Evolutionary conservation across 116 monocot species (phyloP).

Genomic region (Dioscorea cayenensis): DNA sequence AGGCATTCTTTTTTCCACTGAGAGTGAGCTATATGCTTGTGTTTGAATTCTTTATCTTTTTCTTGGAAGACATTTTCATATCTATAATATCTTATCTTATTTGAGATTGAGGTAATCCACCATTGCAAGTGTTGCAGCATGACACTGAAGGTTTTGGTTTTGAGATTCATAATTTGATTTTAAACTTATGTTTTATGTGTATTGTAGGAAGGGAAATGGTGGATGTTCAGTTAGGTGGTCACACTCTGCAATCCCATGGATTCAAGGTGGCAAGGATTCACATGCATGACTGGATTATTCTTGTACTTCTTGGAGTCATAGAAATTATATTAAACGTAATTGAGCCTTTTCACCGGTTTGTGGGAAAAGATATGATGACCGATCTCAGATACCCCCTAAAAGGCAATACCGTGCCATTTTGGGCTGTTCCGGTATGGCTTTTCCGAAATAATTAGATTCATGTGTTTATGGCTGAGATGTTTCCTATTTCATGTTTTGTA

Average conservation of each 20-base stretch:
- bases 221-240: conserved; percentile 44
- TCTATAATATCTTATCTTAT: neutral
- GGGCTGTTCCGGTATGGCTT: conserved; percentile 61
- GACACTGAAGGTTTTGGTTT: neutral
- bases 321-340: conserved; percentile 44
- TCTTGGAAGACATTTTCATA: neutral
- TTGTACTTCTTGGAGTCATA: conserved; percentile 37
- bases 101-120: neutral
- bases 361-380: conserved; percentile 57
- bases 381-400: conserved; percentile 71
- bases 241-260: conserved; percentile 66
- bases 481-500: too few relatives aligned
- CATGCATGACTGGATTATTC: conserved; percentile 77
- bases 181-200: neutral
- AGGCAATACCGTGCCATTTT: conserved; percentile 59
- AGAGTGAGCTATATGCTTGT: too few relatives aligned
- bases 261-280: conserved; percentile 46
- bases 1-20: too few relatives aligned
- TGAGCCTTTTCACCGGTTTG: conserved; percentile 75
- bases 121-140: neutral
- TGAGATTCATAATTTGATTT: neutral
- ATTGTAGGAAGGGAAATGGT: conserved; percentile 26
- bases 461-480: neutral
- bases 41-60: neutral
- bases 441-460: neutral